Conservation (phyloP, 441 rosid species). For the Geranium incanum region DNA sequence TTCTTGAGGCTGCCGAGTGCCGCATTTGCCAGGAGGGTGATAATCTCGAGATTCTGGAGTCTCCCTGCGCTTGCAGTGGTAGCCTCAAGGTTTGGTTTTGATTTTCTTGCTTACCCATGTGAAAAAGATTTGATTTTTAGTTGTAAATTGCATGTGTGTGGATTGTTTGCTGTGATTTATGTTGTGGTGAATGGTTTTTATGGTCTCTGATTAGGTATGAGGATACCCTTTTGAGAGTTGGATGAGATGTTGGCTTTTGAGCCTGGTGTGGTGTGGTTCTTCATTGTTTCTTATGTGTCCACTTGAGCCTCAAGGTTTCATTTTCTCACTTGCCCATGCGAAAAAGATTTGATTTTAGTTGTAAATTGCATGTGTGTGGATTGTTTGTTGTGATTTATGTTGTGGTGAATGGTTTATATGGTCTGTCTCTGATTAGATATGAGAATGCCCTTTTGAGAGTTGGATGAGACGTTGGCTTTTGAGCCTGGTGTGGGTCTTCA, state of each 20-base stretch:
- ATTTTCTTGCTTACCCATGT: no score
- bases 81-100: conserved; percentile 60
- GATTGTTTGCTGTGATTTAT: neutral
- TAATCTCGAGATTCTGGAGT: conserved; percentile 56
- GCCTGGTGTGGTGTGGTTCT: neutral
- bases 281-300: neutral
- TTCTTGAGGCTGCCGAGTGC: conserved; percentile 68
- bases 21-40: conserved; percentile 97
- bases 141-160: neutral
- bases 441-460: neutral
- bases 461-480: neutral
- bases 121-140: neutral
- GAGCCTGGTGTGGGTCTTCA: neutral
- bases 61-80: conserved; percentile 86
- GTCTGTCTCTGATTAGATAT: neutral
- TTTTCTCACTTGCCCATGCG: no score
- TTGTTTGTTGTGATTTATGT: neutral
- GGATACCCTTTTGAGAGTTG: neutral
- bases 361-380: neutral
- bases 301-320: neutral
- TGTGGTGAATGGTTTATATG: neutral
- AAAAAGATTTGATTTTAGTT: no score
- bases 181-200: neutral
- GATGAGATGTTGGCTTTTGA: neutral
- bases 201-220: neutral